Base-by-base conservation (phyloP, 2,329 filamentous ascomycete genomes). In the Fusarium nygamai region DNA sequence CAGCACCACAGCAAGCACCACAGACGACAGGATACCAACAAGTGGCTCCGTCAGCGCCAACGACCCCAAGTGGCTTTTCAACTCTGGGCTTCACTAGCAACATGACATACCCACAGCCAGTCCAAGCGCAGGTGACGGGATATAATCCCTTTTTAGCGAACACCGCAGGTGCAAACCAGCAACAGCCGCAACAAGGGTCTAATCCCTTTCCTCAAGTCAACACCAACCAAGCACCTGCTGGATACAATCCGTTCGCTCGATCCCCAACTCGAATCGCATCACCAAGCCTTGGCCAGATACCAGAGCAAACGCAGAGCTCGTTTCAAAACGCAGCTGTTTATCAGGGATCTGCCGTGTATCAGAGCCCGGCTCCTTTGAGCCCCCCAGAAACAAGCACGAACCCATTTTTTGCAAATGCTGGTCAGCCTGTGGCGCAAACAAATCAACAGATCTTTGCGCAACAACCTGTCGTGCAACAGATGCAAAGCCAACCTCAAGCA, bases 81-180 rank as follows among this genome's bases (percentile, higher is more conserved):
- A 77, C 81, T 14, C 74, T 83, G 65, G 74, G 80, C 12, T 86
- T 86, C 62, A 84, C 84, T 71, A 84, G 79, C 76, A 85, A 80
- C 77, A 85, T 86, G 75, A 83, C 82, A 17, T 88, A 86, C 63
- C 82, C 84, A 16, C 81, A 80, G 46, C 78, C 80, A 29, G 66
- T 82, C 43, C 86, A 87, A 61, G 77, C 81, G 24, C 80, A 82
- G 67, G 80, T 81, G 41, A 82, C 85, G 8, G 83, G 83, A 61
- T 87, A 88, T 74, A 90, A 90, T 68, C 88, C 88, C 1, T 90
- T 89, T 77, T 82, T 89, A 59, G 75, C 82, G 20, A 83, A 83
- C 29, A 78, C 83, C 33, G 78, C 80, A 38, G 81, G 80, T 51
- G 79, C 71, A 67, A 57, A 77, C 20, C 80, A 80, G 57, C 78